Evolutionary conservation across 306 rosid genomes (phyloP), one percentile per base, ranked within the genome.

Genomic region (Trifolium repens): DNA sequence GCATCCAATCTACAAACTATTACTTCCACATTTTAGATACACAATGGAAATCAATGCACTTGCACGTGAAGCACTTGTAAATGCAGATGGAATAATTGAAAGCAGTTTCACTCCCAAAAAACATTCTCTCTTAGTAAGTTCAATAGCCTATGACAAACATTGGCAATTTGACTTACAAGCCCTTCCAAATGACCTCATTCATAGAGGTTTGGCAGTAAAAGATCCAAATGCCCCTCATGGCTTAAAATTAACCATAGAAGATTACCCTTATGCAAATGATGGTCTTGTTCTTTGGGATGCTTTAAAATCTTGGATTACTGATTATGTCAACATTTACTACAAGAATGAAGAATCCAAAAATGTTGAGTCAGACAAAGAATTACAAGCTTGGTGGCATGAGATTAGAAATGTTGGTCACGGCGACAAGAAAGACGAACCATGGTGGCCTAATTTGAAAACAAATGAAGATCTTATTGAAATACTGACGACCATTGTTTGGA

Each of bases 1-100:
- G 89, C 98, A 94, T 43, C 98, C 98, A 13, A 88, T 94, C 71
- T 89, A 88, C 42, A 90, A 87, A 78, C 63, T 94, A 6, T 50
- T 94, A 35, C 93, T 82, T 32, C 98, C 98, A 4, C 98, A 94
- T 83, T 90, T 94, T 47, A 78, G 98, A 57, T 91, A 88, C 87
- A 94, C 98, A 2, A 90, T 90, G 94, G 97, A 91, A 78, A 94
- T 94, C 67, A 94, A 94, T 65, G 91, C 91, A 2, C 85, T 91
- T 7, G 98, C 98, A 14, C 91, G 98, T 2, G 67, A 76, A 40
- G 81, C 89, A 1, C 86, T 94, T 0, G 32, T 94, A 73, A 94
- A 87, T 68, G 89, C 82, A 1, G 82, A 44, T 1, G 97, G 98
- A 9, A 55, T 86, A 26, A 89, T 94, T 12, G 96, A 93, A 76